phyloP scores from a whole-genome alignment of 345 rosid genomes.

The Erodium maritimum region DNA sequence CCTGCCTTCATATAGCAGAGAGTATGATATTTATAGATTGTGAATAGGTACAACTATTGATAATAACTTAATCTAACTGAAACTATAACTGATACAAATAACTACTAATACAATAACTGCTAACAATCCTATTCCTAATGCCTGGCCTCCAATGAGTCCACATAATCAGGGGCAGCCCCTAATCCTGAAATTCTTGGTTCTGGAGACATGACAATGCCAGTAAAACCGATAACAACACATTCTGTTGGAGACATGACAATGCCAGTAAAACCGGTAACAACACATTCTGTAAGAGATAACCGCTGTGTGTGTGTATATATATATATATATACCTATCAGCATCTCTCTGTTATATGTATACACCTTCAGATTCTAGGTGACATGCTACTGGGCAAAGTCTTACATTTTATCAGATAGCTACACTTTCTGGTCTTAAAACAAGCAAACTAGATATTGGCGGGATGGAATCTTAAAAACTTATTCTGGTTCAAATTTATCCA shows the following conservation, averaged over 20 bases:
- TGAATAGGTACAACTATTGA: too few relatives aligned
- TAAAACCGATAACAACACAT: too few relatives aligned
- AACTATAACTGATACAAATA: too few relatives aligned
- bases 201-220: too few relatives aligned
- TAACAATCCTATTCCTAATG: too few relatives aligned
- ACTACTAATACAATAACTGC: too few relatives aligned
- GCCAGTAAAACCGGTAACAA: constrained; percentile 59
- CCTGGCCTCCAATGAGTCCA: constrained; percentile 60
- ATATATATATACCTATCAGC: not conserved
- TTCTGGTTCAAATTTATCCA: not conserved
- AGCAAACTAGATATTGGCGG: not conserved
- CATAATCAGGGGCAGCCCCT: constrained; percentile 44
- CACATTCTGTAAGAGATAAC: not conserved
- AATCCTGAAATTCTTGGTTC: constrained; percentile 35
- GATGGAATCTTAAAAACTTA: not conserved
- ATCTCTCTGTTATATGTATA: not conserved
- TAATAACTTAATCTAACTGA: too few relatives aligned
- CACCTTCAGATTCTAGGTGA: not conserved
- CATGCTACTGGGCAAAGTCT: not conserved
- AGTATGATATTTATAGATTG: too few relatives aligned
- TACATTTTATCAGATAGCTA: not conserved
- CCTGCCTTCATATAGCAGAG: too few relatives aligned
- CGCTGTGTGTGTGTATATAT: too few relatives aligned
- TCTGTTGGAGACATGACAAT: constrained; percentile 42
- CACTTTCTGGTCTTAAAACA: not conserved